Evolutionary conservation across 352 stramenopile genomes (phyloP), one percentile per base, ranked within the genome.

Genomic region (Phytophthora capsici): DNA sequence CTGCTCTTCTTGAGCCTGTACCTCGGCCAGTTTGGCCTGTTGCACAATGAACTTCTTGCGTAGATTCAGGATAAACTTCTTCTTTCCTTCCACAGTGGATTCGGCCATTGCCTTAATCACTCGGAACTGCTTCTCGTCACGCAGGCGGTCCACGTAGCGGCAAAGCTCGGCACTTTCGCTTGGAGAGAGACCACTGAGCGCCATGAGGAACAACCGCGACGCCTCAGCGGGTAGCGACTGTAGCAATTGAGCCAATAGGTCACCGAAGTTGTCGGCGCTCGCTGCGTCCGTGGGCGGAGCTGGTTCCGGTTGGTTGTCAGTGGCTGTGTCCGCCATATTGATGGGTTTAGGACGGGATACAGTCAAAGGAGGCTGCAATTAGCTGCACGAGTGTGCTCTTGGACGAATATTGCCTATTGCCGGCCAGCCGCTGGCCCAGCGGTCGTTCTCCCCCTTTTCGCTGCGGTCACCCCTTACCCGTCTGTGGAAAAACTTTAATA

Each of bases 91-190:
- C 0, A 91, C 63, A 28, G 83, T 87, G 17, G 81, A 85, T 63
- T 93, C 85, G 52, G 83, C 84, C 82, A 95, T 91, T 32, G 86
- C 84, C 40, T 89, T 87, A 57, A 95, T 92, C 55, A 95, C 86
- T 32, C 86, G 86, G 63, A 90, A 95, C 74, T 95, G 85, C 66
- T 95, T 95, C 65, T 91, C 81, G 34, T 86, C 79, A 22, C 86
- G 83, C 59, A 95, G 75, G 43, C 76, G 77, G 48, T 78, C 69
- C 44, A 95, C 80, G 49, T 95, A 91, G 43, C 82, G 78, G 43
- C 84, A 91, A 40, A 95, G 78, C 56, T 93, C 83, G 66, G 84
- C 73, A 58, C 79, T 90, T 57, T 94, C 86, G 20, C 76, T 71
- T 1, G 86, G 78, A 25, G 83, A 90, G 14, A 95, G 69, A 0